Conservation (phyloP, 768 basidiomycete genomes). For the Agaricus sinodeliciosus region DNA sequence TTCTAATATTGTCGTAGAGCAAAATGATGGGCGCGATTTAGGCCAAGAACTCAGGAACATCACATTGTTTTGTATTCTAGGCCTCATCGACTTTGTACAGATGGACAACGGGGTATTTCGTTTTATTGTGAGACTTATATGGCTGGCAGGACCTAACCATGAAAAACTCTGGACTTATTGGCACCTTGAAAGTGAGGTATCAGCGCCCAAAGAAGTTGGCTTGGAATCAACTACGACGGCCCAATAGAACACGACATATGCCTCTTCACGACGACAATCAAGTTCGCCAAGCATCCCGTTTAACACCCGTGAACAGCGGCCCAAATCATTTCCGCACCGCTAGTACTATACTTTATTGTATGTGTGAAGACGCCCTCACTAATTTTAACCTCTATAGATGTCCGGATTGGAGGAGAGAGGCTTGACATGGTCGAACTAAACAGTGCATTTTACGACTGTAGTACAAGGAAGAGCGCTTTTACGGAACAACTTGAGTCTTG, state of each 20-base stretch:
- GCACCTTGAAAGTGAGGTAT: neutral
- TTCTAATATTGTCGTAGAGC: neutral
- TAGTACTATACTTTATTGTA: neutral
- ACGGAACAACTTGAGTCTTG: no score
- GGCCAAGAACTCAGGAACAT: neutral
- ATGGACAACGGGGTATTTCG: no score
- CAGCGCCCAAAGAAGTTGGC: neutral
- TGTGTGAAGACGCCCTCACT: neutral
- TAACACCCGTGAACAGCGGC: neutral
- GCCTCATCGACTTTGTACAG: no score
- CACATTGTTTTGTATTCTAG: neutral
- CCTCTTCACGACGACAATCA: neutral
- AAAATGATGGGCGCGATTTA: neutral
- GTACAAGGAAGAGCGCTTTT: no score
- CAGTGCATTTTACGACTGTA: no score
- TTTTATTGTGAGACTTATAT: no score
- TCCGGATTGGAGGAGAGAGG: no score
- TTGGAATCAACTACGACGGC: neutral
- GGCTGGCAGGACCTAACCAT: neutral
- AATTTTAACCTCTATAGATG: no score
- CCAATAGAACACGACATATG: neutral
- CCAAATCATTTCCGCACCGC: neutral
- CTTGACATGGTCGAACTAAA: no score
- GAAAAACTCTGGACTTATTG: neutral
- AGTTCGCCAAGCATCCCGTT: neutral